Percentiles rank a stretch among this genome's conserved stretches.
Evolutionary conservation across 2,329 filamentous ascomycete genomes (phyloP).

Genomic region (Ciborinia camelliae): DNA sequence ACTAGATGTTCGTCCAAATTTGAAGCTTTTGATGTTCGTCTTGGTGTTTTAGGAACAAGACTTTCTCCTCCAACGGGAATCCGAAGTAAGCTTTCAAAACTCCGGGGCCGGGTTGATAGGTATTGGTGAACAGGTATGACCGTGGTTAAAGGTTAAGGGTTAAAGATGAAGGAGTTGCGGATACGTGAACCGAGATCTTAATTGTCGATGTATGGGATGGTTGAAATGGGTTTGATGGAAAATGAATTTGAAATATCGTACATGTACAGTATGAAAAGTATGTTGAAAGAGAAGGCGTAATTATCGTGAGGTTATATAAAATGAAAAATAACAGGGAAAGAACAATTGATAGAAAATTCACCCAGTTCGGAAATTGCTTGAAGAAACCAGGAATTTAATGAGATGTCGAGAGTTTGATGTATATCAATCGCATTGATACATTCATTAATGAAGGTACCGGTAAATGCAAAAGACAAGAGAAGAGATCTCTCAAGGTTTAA

Average conservation of each 20-base stretch:
- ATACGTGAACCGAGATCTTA: not conserved
- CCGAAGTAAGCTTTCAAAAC: not conserved
- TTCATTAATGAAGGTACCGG: not conserved
- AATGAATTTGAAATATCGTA: not conserved
- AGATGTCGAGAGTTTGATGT: not conserved
- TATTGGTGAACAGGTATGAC: not conserved
- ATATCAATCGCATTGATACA: not conserved
- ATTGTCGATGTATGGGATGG: not conserved
- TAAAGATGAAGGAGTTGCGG: not conserved
- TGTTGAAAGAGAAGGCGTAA: not conserved
- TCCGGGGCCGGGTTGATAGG: not conserved
- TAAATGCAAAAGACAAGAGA: not conserved
- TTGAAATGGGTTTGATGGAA: not conserved
- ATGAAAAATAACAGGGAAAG: conserved; percentile 1
- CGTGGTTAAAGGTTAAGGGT: not conserved
- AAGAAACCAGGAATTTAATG: not conserved
- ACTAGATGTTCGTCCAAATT: not conserved
- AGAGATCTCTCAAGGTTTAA: too few species aligned
- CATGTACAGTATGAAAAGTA: not conserved
- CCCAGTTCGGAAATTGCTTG: conserved; percentile 10
- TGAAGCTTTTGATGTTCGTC: not conserved
- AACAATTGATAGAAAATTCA: not conserved
- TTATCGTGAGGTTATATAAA: too few species aligned
- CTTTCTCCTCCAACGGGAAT: not conserved
- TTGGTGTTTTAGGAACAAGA: not conserved